Conservation (phyloP, 2,329 filamentous ascomycete species). For the Pseudogymnoascus sp. region DNA sequence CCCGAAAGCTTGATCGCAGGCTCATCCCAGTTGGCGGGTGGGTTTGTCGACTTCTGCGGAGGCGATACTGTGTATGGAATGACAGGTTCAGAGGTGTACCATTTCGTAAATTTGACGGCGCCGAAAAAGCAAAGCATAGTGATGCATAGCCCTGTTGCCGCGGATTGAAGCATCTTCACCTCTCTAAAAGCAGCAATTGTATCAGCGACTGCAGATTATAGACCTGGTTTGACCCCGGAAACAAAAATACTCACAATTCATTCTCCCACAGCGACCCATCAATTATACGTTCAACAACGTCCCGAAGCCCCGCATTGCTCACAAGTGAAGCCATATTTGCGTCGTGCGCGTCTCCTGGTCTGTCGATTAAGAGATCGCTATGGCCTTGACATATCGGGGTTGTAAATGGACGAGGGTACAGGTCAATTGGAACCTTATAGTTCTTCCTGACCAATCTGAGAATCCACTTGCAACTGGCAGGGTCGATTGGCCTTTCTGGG, state of each 20-base stretch:
- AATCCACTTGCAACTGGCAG: neutral
- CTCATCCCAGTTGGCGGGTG: slow-evolving; percentile 10
- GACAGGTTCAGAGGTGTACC: slow-evolving; percentile 27
- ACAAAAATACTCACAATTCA: neutral
- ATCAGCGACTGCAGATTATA: neutral
- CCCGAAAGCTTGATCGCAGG: slow-evolving; percentile 43
- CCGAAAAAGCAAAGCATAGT: slow-evolving; percentile 19
- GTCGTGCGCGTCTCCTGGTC: neutral
- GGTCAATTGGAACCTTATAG: slow-evolving; percentile 6
- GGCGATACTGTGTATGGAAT: slow-evolving; percentile 52
- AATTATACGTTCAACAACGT: neutral
- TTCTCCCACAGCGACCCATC: neutral
- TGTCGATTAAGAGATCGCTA: slow-evolving; percentile 1
- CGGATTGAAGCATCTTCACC: neutral
- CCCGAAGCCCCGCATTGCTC: neutral
- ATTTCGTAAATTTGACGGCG: slow-evolving; percentile 18
- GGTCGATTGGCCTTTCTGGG: neutral
- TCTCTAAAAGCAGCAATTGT: neutral
- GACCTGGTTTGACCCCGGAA: neutral
- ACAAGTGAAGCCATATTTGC: neutral
- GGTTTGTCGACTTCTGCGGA: slow-evolving; percentile 47
- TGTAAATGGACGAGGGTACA: neutral
- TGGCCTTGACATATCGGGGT: neutral
- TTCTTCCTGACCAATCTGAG: neutral
- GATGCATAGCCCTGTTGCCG: neutral